Percentiles rank a stretch among this genome's conserved stretches.
Conservation (phyloP, 768 basidiomycete genomes). For the Tricholomella constricta region DNA sequence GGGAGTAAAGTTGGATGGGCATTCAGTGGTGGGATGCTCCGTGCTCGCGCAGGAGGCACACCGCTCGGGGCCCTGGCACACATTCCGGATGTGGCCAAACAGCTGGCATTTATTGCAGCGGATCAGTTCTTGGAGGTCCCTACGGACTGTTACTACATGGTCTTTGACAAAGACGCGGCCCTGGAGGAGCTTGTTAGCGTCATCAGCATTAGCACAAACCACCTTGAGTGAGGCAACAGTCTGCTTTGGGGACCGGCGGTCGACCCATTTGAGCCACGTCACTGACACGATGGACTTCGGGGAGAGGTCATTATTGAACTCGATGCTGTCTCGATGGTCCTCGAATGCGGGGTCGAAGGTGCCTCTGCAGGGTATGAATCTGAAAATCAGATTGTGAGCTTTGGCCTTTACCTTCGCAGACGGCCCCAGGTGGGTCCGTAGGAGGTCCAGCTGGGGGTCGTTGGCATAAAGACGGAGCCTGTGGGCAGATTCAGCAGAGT, state of each 20-base stretch:
- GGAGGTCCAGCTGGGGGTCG: background rate
- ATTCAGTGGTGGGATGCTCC: background rate
- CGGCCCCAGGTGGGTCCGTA: background rate
- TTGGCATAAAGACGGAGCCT: background rate
- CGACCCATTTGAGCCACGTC: background rate
- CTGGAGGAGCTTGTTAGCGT: background rate
- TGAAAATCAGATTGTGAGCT: background rate
- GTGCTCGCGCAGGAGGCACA: background rate
- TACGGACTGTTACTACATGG: background rate
- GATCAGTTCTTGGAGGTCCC: conserved; percentile 2
- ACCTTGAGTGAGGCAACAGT: background rate
- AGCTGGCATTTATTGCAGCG: conserved; percentile 6
- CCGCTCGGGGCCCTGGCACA: background rate
- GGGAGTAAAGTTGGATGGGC: background rate
- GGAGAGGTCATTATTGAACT: background rate
- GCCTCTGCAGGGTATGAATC: conserved; percentile 1
- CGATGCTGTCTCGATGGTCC: background rate
- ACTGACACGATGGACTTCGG: background rate
- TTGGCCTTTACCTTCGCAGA: background rate
- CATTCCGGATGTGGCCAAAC: background rate
- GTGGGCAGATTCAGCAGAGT: background rate
- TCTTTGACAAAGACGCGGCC: background rate
- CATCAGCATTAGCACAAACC: background rate
- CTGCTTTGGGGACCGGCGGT: background rate
- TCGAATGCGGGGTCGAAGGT: background rate